phyloP scores from a whole-genome alignment of 176 grass and related monocot species.

The Lolium perenne region DNA sequence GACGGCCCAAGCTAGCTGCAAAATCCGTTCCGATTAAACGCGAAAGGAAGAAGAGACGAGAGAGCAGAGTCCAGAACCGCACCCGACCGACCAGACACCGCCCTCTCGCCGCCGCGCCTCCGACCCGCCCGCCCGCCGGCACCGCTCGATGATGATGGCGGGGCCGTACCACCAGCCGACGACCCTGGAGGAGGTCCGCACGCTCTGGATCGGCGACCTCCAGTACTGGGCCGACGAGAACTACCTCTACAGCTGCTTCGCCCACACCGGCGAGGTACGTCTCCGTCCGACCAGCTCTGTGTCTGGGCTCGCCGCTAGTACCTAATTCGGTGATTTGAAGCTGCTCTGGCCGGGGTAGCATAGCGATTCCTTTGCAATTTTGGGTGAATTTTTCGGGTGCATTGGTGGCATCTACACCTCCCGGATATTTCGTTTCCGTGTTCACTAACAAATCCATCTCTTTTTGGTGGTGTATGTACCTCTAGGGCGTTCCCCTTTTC shows the following conservation, averaged over 20 bases:
- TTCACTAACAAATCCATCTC: no score
- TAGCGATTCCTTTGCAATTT: no score
- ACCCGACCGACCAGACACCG: background rate
- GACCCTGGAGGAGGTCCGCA: constrained; percentile 95
- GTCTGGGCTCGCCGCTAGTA: background rate
- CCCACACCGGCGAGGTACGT: constrained; percentile 85
- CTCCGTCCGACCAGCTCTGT: background rate
- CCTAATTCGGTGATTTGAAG: background rate
- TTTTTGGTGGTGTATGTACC: no score
- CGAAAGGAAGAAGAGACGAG: no score
- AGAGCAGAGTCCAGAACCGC: background rate
- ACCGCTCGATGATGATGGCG: constrained; percentile 46
- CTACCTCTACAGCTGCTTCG: constrained; percentile 95
- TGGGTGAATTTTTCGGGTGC: no score
- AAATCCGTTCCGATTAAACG: background rate
- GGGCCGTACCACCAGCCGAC: constrained; percentile 86
- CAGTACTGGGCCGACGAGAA: constrained; percentile 99
- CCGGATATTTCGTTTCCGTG: no score
- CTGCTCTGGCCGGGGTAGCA: no score
- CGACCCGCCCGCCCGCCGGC: constrained; percentile 25
- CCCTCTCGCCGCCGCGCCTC: constrained; percentile 28
- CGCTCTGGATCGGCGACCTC: constrained; percentile 97
- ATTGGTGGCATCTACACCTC: no score
- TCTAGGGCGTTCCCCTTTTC: no score
- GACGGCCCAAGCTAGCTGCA: background rate